phyloP scores from a whole-genome alignment of 2,329 filamentous ascomycete species.

The Lasiodiplodia sp. region DNA sequence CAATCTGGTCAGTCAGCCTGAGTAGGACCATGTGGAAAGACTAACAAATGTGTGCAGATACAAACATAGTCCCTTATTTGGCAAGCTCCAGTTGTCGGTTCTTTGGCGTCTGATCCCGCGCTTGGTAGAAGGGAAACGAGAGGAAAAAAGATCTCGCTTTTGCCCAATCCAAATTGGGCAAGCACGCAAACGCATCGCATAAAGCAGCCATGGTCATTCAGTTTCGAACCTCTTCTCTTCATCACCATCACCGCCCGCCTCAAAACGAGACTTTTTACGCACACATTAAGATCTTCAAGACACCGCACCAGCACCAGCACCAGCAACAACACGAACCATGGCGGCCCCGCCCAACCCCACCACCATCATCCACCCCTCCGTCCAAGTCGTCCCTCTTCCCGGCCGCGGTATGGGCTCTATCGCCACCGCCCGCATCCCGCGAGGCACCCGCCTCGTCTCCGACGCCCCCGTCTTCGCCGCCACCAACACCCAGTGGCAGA shows the following conservation, averaged over 20 bases:
- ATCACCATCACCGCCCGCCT: neutral
- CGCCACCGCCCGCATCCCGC: slow-evolving; percentile 44
- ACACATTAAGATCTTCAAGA: neutral
- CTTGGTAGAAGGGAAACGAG: neutral
- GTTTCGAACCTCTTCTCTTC: neutral
- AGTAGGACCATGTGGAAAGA: neutral
- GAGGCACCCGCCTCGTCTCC: slow-evolving; percentile 50
- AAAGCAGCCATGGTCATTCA: neutral
- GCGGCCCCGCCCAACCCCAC: neutral
- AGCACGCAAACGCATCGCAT: neutral
- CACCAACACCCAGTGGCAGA: neutral
- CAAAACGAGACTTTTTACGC: no score
- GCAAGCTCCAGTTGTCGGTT: neutral
- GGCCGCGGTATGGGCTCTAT: slow-evolving; percentile 54
- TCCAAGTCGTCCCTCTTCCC: slow-evolving; percentile 39
- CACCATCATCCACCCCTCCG: neutral
- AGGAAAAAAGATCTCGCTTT: neutral
- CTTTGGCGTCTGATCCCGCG: neutral
- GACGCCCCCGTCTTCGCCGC: slow-evolving; percentile 47
- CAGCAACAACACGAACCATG: neutral
- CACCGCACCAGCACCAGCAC: neutral
- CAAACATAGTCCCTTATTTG: neutral
- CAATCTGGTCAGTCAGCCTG: neutral
- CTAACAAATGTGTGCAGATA: neutral
- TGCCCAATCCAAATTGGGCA: neutral